phyloP scores from a whole-genome alignment of 2,329 filamentous ascomycete genomes.

The Apiospora rasikravindrae region DNA sequence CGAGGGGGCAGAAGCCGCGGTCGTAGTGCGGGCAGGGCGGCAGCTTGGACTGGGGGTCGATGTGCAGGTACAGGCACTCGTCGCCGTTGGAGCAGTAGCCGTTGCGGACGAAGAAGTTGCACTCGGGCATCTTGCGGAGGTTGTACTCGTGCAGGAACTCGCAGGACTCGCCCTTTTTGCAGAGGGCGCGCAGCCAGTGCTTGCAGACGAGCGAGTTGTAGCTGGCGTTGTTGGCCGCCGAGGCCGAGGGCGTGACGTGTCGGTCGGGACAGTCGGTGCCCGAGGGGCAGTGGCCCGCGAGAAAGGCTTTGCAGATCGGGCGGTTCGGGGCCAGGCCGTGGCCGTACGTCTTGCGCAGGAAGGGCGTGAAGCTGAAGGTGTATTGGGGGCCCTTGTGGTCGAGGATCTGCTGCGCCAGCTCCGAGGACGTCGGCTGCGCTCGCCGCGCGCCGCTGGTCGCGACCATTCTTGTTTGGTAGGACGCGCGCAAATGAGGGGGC shows the following conservation, averaged over 20 bases:
- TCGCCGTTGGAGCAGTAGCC: constrained; percentile 97
- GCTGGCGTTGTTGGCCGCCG: constrained; percentile 49
- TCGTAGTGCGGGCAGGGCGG: constrained; percentile 91
- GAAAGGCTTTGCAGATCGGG: constrained; percentile 84
- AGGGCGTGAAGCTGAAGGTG: constrained; percentile 84
- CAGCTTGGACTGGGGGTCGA: constrained; percentile 80
- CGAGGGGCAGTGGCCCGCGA: constrained; percentile 84
- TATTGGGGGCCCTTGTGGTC: constrained; percentile 62
- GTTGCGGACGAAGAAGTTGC: constrained; percentile 92
- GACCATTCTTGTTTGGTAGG: neutral
- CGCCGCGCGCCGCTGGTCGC: constrained; percentile 21
- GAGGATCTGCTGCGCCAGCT: constrained; percentile 56
- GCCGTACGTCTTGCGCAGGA: constrained; percentile 81
- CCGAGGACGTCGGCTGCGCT: constrained; percentile 33
- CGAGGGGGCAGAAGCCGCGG: constrained; percentile 90
- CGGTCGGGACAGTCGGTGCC: constrained; percentile 86
- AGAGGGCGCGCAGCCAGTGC: constrained; percentile 95
- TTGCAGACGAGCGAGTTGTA: constrained; percentile 93
- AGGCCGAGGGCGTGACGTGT: constrained; percentile 59
- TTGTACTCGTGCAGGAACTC: constrained; percentile 99
- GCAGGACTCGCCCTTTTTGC: constrained; percentile 96
- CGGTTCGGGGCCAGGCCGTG: constrained; percentile 81
- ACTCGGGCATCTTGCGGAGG: constrained; percentile 96
- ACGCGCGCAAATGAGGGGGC: neutral
- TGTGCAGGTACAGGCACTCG: constrained; percentile 92